Evolutionary conservation across 441 rosid species (phyloP).

Genomic region (Kokia cookei): DNA sequence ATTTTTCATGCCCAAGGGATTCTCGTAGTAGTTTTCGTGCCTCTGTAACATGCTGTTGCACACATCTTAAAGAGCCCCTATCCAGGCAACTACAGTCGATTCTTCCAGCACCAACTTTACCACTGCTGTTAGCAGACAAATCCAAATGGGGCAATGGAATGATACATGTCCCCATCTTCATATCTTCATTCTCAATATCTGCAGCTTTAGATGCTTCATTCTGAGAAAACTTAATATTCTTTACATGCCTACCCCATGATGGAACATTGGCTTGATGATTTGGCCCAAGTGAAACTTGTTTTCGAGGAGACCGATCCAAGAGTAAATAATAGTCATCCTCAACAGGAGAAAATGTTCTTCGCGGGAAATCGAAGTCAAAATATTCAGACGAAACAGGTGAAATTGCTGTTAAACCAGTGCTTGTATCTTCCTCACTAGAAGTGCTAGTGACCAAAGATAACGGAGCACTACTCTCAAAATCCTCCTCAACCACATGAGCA

Average conservation of each 20-base stretch:
- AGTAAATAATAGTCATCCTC: constrained; percentile 24
- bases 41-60: constrained; percentile 46
- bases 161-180: constrained; percentile 31
- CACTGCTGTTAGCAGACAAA: neutral
- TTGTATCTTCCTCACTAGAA: constrained; percentile 27
- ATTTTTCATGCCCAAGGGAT: constrained; percentile 29
- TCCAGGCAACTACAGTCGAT: constrained; percentile 40
- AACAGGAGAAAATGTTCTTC: constrained; percentile 18
- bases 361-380: constrained; percentile 21
- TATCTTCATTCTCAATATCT: constrained; percentile 11
- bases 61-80: constrained; percentile 43
- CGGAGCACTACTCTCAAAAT: constrained; percentile 17
- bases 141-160: constrained; percentile 40
- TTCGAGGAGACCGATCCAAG: constrained; percentile 27
- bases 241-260: constrained; percentile 24
- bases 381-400: constrained; percentile 32
- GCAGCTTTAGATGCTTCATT: neutral
- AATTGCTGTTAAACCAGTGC: constrained; percentile 9
- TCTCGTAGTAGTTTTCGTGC: constrained; percentile 34
- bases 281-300: constrained; percentile 27
- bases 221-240: constrained; percentile 11
- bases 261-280: constrained; percentile 37
- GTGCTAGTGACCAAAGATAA: constrained; percentile 15
- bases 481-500: constrained; percentile 20
- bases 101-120: constrained; percentile 24